Percentiles rank a stretch among this genome's conserved stretches.
Evolutionary conservation across 2,329 filamentous ascomycete genomes (phyloP).

Genomic region (Venturia oleaginea): DNA sequence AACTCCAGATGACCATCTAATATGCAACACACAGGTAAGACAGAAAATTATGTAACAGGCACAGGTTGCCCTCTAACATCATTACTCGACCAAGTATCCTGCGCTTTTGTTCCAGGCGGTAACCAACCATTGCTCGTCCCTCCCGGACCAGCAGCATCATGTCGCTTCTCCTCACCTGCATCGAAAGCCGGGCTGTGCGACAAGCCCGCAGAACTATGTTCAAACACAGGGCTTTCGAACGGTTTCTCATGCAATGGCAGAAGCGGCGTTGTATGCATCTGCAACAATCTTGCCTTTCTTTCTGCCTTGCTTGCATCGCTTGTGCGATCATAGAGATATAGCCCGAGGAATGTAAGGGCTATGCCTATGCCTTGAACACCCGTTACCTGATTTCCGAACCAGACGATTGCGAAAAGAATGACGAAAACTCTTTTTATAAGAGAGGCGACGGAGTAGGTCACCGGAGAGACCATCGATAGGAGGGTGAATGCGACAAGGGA

Average conservation of each 20-base stretch:
- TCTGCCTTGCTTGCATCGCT: slow-evolving; percentile 83
- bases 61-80: slow-evolving; percentile 9
- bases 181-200: slow-evolving; percentile 26
- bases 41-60: slow-evolving; percentile 4
- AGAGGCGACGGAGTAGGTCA: slow-evolving; percentile 93
- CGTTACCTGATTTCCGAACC: slow-evolving; percentile 89
- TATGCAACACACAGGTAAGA: not conserved
- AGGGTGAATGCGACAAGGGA: slow-evolving; percentile 92
- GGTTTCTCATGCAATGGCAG: slow-evolving; percentile 23
- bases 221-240: not conserved
- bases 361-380: slow-evolving; percentile 77
- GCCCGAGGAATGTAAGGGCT: slow-evolving; percentile 75
- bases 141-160: slow-evolving; percentile 41
- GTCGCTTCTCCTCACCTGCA: slow-evolving; percentile 40
- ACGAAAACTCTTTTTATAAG: slow-evolving; percentile 97
- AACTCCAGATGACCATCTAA: not conserved
- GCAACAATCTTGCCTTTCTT: slow-evolving; percentile 49
- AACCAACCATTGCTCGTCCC: slow-evolving; percentile 49
- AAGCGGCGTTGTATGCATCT: slow-evolving; percentile 26
- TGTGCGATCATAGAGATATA: slow-evolving; percentile 93
- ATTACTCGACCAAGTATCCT: slow-evolving; percentile 63
- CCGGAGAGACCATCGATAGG: slow-evolving; percentile 85
- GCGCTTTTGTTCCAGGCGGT: slow-evolving; percentile 71
- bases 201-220: not conserved
- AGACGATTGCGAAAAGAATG: slow-evolving; percentile 87